phyloP scores from a whole-genome alignment of 108 stramenopile species.

The Cyclostephanos invisitatus region DNA sequence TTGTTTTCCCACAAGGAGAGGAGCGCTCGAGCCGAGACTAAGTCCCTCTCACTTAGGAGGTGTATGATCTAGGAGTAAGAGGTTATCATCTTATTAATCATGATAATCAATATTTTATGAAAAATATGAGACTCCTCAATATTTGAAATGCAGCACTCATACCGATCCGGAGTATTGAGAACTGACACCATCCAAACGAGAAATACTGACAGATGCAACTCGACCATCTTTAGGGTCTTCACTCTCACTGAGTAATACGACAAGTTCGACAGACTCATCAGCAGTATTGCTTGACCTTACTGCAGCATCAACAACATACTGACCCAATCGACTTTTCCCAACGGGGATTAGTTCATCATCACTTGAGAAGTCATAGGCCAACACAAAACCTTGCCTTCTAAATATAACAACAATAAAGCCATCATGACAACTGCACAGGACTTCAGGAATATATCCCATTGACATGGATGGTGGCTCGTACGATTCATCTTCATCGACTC shows the following conservation, averaged over 20 bases:
- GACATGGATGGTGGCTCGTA: constrained; percentile 73
- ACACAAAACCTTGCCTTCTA: constrained; percentile 68
- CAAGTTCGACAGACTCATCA: constrained; percentile 69
- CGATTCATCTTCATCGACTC: constrained; percentile 40
- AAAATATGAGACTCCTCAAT: not conserved
- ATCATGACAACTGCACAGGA: constrained; percentile 65
- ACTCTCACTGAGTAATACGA: constrained; percentile 64
- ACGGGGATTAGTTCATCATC: constrained; percentile 64
- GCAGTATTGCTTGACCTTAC: constrained; percentile 65
- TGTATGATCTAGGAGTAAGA: no score
- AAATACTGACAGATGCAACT: constrained; percentile 56
- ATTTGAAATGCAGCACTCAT: not conserved
- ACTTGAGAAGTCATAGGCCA: constrained; percentile 65
- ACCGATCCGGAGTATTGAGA: not conserved
- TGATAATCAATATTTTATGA: not conserved
- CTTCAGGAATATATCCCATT: constrained; percentile 82
- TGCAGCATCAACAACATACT: constrained; percentile 84
- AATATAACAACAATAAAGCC: constrained; percentile 71
- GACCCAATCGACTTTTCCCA: constrained; percentile 59
- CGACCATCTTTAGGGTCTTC: constrained; percentile 78
- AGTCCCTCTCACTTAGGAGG: no score
- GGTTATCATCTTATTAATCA: no score
- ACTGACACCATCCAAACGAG: constrained; percentile 9
- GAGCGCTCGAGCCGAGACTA: no score
- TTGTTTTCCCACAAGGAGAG: no score